Evolutionary conservation across 2,329 filamentous ascomycete genomes (phyloP).

Genomic region (Penicillium sclerotigenum): DNA sequence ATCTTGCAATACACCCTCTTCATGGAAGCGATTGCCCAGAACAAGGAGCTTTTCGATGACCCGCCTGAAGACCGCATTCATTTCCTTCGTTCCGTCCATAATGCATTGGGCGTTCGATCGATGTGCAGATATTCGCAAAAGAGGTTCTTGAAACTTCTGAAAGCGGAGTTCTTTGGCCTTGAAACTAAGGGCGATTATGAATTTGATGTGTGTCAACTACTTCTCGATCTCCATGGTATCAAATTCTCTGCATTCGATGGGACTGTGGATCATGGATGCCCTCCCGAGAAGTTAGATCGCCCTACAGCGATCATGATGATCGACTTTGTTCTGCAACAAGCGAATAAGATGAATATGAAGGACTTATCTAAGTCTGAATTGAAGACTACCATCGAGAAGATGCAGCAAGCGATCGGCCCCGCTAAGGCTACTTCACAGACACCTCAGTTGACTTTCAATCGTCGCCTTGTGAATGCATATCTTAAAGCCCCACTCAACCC

Average conservation of each 20-base stretch:
- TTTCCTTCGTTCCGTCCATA: slow-evolving; percentile 76
- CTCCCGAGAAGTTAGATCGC: slow-evolving; percentile 72
- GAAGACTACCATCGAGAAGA: slow-evolving; percentile 84
- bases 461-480: slow-evolving; percentile 75
- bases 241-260: slow-evolving; percentile 70
- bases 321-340: slow-evolving; percentile 77
- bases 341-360: slow-evolving; percentile 80
- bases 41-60: slow-evolving; percentile 60
- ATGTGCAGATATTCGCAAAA: slow-evolving; percentile 84
- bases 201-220: slow-evolving; percentile 77
- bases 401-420: slow-evolving; percentile 78
- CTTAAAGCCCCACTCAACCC: slow-evolving; percentile 83
- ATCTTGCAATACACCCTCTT: slow-evolving; percentile 79
- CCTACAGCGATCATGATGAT: slow-evolving; percentile 76
- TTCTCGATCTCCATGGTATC: slow-evolving; percentile 78
- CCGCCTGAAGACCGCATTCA: slow-evolving; percentile 72
- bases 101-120: slow-evolving; percentile 76
- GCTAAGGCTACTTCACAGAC: slow-evolving; percentile 74
- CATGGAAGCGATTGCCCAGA: slow-evolving; percentile 69
- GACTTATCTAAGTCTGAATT: slow-evolving; percentile 89
- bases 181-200: slow-evolving; percentile 78
- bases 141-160: slow-evolving; percentile 84
- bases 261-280: slow-evolving; percentile 75
- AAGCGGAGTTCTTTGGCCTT: slow-evolving; percentile 75
- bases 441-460: slow-evolving; percentile 80